phyloP scores from a whole-genome alignment of 768 basidiomycete genomes.

The Leccinum broughii region DNA sequence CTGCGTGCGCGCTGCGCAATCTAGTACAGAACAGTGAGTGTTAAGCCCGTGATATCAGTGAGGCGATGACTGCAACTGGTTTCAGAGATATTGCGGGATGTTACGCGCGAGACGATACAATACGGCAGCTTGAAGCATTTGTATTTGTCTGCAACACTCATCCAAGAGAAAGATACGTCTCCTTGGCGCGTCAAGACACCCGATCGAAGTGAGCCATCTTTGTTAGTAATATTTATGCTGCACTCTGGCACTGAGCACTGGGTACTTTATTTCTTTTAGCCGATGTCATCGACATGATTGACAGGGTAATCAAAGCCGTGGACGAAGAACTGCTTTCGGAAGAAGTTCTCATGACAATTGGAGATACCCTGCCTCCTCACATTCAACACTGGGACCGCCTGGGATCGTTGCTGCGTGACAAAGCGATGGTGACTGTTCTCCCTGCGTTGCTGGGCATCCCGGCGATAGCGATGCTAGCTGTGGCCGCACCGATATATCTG shows the following conservation, averaged over 20 bases:
- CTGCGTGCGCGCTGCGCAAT: background rate
- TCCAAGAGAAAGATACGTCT: background rate
- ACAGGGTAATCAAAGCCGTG: background rate
- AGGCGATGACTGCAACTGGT: background rate
- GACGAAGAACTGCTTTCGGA: background rate
- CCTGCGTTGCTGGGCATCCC: conserved; percentile 9
- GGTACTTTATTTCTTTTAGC: background rate
- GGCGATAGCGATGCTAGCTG: background rate
- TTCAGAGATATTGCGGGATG: background rate
- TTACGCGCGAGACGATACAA: background rate
- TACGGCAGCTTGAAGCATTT: background rate
- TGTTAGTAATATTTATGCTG: background rate
- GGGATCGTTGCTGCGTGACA: background rate
- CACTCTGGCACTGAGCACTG: background rate
- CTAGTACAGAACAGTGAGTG: background rate
- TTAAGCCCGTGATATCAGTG: background rate
- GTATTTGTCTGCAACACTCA: background rate
- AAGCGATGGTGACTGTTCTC: background rate
- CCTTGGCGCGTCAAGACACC: background rate
- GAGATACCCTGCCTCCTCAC: background rate
- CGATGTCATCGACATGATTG: background rate
- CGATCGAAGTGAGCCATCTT: background rate
- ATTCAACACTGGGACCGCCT: conserved; percentile 14
- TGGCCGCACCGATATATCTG: background rate
- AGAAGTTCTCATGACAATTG: background rate